Base-by-base conservation (phyloP, 2,329 filamentous ascomycete species). In the Fusarium sp. region DNA sequence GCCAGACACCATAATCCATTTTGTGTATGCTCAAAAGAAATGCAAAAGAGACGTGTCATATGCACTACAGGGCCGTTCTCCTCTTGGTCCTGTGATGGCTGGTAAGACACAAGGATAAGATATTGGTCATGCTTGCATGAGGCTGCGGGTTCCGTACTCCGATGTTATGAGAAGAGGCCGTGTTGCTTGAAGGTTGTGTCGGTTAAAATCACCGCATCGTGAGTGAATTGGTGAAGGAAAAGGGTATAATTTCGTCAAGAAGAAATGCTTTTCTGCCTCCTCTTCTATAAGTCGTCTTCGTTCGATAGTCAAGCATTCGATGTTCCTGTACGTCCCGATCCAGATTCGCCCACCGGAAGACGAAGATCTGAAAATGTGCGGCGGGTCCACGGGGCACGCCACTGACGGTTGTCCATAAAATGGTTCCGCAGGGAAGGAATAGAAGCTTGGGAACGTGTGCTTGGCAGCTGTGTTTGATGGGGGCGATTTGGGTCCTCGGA, bases 341-440 rank as follows among this genome's bases (percentile, higher is more conserved):
- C 56, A 4, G 74, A 49, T 34, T 81, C 80, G 53, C 73, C 76
- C 8, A 75, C 71, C 1, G 81, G 80, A 14, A 83, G 76, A n/a
- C 81, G 80, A 24, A 83, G 74, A 60, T 77, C 74, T 9, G 77
- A 78, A 63, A 71, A 64, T 5, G 69, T 68, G 44, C 72, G 70
- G 43, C 72, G 67, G 38, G 65, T 47, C 70, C 70, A 72, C 12
- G 61, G 52, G 19, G 60, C 47, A 30, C 66, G 48, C 62, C 43
- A 49, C 52, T 49, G 54, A 24, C 60, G 53, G 26, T 65, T 51
- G 46, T 68, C 67, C 58, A 69, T 58, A 11, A 60, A 52, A 32
- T 65, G 67, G 34, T 67, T 62, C 24, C 69, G 67, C 48, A 68
- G 46, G 20, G 63, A 55, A 32, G 49, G 57, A 3, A 58, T 44